Evolutionary conservation across 1,139 yeast genomes (phyloP), one percentile per base, ranked within the genome.

Genomic region (Geotrichum histeridarum): DNA sequence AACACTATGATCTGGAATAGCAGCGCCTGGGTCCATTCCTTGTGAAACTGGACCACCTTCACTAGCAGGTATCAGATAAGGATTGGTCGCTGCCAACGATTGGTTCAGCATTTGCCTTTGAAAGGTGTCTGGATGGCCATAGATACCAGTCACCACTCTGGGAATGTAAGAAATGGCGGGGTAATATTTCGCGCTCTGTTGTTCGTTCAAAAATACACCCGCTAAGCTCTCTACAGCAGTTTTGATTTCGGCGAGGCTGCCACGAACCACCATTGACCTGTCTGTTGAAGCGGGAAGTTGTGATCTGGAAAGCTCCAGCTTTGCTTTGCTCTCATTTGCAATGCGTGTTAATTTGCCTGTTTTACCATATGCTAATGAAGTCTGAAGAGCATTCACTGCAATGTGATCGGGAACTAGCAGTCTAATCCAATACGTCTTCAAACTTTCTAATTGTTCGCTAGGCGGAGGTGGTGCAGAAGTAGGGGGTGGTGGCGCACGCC

Each of bases 101-200:
- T 58, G 59, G 37, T 64, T 63, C 31, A 61, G 55, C 50, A 53
- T 50, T 45, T 64, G 67, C 22, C 66, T 50, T 42, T 57, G 59
- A 59, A 65, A 64, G 9, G 64, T 61, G 14, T 58, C 64, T 8
- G 69, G 68, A 32, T 60, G 65, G 3, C 69, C 69, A 37, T 63
- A 62, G 5, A 59, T 53, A 2, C 69, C 69, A 1, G 63, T 57
- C 4, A 64, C 54, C 8, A 61, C 52, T 15, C 48, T 43, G 8
- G 69, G 67, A 4, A 41, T 50, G 41, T 61, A 64, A 12, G 39
- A 45, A 17, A 54, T 42, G 1, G 43, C 4, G 9, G 56, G 51
- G n/a, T 37, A 50, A 8, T 32, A 36, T 9, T 36, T 38, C 38
- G 42, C 12, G 17, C 27, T 37, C 4, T 50, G 42, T 15, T 30